phyloP scores from a whole-genome alignment of 352 stramenopile species.

The Pythium graminicola region DNA sequence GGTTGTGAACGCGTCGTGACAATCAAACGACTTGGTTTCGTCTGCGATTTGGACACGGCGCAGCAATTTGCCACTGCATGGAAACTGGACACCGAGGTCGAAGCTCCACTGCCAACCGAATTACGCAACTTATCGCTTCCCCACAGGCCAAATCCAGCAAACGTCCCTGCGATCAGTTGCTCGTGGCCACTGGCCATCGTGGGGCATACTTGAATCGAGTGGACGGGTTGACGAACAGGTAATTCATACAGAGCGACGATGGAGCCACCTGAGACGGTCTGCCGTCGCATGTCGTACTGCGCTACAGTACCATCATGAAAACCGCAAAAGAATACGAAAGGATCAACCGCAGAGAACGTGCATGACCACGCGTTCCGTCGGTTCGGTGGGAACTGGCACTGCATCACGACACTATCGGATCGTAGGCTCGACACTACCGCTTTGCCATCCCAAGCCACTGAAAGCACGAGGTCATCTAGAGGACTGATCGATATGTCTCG shows the following conservation, averaged over 20 bases:
- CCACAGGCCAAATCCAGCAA: conserved; percentile 18
- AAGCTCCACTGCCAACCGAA: neutral
- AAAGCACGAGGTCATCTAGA: conserved; percentile 31
- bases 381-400: conserved; percentile 29
- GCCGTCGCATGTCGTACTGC: conserved; percentile 20
- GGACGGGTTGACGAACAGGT: conserved; percentile 15
- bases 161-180: conserved; percentile 15
- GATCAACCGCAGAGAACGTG: conserved; percentile 12
- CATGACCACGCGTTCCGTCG: conserved; percentile 36
- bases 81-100: conserved; percentile 5
- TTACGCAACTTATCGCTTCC: neutral
- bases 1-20: conserved; percentile 14
- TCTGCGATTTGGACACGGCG: neutral
- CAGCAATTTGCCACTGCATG: conserved; percentile 4
- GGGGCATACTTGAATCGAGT: conserved; percentile 16
- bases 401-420: conserved; percentile 34
- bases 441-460: conserved; percentile 57
- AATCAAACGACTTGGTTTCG: conserved; percentile 4
- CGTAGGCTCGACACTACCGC: conserved; percentile 40
- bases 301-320: conserved; percentile 18
- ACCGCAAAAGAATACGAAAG: conserved; percentile 19
- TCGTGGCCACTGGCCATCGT: conserved; percentile 2
- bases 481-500: conserved; percentile 48
- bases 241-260: conserved; percentile 7
- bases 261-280: neutral